phyloP scores from a whole-genome alignment of 1,139 yeast genomes.

The Protomyces lactucae-debilis region DNA sequence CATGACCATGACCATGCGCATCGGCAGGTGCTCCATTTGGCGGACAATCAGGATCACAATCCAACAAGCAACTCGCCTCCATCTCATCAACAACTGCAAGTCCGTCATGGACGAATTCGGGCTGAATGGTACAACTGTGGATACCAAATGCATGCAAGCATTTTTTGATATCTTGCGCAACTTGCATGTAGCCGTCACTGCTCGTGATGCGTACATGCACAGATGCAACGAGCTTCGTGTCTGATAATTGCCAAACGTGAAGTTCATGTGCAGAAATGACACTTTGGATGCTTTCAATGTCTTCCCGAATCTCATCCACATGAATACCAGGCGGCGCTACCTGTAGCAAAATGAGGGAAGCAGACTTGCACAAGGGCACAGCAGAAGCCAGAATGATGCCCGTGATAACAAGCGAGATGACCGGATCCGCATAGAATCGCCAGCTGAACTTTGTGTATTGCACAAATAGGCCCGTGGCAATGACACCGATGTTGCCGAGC shows the following conservation, averaged over 20 bases:
- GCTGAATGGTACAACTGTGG: constrained; percentile 87
- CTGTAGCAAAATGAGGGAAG: constrained; percentile 82
- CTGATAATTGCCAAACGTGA: constrained; percentile 95
- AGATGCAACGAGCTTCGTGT: constrained; percentile 80
- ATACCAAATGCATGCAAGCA: constrained; percentile 80
- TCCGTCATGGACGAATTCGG: constrained; percentile 25
- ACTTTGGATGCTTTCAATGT: constrained; percentile 55
- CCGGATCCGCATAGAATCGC: constrained; percentile 82
- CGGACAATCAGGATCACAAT: constrained; percentile 23
- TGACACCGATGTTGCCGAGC: constrained; percentile 90
- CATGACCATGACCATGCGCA: constrained; percentile 5
- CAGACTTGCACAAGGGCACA: constrained; percentile 77
- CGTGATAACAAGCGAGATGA: constrained; percentile 79
- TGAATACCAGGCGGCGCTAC: constrained; percentile 83
- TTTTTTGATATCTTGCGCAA: constrained; percentile 71
- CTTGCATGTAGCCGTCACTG: constrained; percentile 51
- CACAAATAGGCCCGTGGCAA: constrained; percentile 78
- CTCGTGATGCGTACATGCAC: constrained; percentile 69
- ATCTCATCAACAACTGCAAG: constrained; percentile 8
- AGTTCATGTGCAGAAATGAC: constrained; percentile 87
- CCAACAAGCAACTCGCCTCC: constrained; percentile 7
- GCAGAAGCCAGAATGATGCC: constrained; percentile 86
- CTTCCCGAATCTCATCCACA: constrained; percentile 66
- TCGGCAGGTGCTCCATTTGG: constrained; percentile 6
- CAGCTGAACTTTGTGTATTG: constrained; percentile 91